A percentile compares a stretch with the other conserved stretches of the same genome.
Evolutionary conservation across 495 filamentous ascomycete species (phyloP).

Genomic region (Xylaria acuta): DNA sequence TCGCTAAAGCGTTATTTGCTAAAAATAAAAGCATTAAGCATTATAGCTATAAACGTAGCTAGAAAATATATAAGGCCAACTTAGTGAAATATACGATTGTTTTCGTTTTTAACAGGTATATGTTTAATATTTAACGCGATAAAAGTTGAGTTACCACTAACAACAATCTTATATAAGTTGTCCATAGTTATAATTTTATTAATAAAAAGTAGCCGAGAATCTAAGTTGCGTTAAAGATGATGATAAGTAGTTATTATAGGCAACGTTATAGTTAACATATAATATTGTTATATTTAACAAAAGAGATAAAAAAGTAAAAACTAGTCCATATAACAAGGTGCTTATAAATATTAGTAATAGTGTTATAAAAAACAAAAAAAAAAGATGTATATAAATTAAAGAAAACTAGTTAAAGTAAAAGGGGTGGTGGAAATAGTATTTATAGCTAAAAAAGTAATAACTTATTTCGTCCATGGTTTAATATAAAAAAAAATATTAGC

Average conservation of each 20-base stretch:
- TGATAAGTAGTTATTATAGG: not conserved
- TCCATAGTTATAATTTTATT: slow-evolving; percentile 1
- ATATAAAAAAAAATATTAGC: not conserved
- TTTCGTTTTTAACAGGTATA: slow-evolving; percentile 11
- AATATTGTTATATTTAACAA: not conserved
- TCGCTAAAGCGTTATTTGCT: not conserved
- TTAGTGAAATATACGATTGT: slow-evolving; percentile 17
- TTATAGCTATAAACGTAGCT: slow-evolving; percentile 1
- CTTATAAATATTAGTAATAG: not conserved
- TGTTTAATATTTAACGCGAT: slow-evolving; percentile 16
- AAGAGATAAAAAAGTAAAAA: not conserved
- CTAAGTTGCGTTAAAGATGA: not conserved
- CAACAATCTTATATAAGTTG: not conserved
- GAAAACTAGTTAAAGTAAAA: not conserved
- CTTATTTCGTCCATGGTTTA: not conserved
- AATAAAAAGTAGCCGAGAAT: not conserved
- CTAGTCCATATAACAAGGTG: not conserved
- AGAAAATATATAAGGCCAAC: slow-evolving; percentile 16
- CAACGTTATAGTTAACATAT: not conserved
- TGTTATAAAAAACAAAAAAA: not conserved
- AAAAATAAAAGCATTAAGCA: not conserved
- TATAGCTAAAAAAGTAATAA: not conserved
- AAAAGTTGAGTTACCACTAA: not conserved
- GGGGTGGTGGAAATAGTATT: not conserved
- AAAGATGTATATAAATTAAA: not conserved